Evolutionary conservation across 164 flowering plant species (phyloP).

Genomic region (Paratinospora sagittata): DNA sequence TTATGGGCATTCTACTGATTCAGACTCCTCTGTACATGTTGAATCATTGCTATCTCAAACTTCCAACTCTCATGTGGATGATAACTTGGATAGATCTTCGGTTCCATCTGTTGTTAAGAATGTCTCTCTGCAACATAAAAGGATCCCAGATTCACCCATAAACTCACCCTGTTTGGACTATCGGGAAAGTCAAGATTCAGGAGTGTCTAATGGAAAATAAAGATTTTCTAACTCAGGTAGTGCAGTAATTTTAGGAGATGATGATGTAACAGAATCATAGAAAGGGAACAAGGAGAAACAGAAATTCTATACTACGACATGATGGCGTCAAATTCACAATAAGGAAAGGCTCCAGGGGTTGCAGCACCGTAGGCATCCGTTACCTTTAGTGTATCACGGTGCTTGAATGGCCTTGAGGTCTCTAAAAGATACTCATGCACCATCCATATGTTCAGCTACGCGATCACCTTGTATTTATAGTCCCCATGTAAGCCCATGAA

Average conservation of each 20-base stretch:
- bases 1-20: constrained; percentile 13
- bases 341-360: not conserved
- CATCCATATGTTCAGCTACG: constrained; percentile 5
- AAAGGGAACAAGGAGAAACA: not conserved
- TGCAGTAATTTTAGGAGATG: constrained; percentile 22
- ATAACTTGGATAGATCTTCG: not conserved
- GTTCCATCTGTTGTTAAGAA: not conserved
- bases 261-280: constrained; percentile 11
- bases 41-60: constrained; percentile 6
- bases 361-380: not conserved
- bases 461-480: constrained; percentile 11
- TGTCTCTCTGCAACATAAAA: not conserved
- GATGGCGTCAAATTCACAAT: not conserved
- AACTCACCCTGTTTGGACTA: not conserved
- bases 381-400: not conserved
- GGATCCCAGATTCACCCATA: constrained; percentile 15
- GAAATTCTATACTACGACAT: not conserved
- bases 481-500: constrained; percentile 9
- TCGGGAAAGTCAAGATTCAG: constrained; percentile 12
- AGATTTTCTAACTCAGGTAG: constrained; percentile 24
- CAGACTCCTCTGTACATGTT: constrained; percentile 7
- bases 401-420: not conserved
- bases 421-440: constrained; percentile 5
- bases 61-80: not conserved
- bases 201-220: constrained; percentile 10